Base-by-base conservation (phyloP, 306 rosid genomes). In the Coriaria nepalensis region DNA sequence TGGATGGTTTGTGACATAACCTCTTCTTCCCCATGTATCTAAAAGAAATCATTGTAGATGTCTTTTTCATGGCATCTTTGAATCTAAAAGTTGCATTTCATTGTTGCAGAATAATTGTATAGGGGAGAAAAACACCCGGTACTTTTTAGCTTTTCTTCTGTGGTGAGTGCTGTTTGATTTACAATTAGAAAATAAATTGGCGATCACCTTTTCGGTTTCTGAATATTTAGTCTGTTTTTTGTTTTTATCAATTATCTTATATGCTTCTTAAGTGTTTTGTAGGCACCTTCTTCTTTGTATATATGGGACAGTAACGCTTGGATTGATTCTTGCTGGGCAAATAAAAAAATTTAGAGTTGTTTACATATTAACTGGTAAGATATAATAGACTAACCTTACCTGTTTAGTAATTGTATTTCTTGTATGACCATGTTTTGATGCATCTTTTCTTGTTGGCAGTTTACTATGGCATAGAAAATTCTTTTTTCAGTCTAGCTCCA, bases 261-360 rank as follows among this genome's bases (percentile, higher is more conserved):
- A 40, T 54, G 55, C 52, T 57, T 65, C 53, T 65, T 71, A 52
- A 42, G 41, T 59, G 66, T 69, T 66, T 35, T 37, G 0, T 70
- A 90, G 98, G 98, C 98, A 90, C 76, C 79, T 86, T 56, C 68
- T 90, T 55, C 66, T 85, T 40, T 85, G 98, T 70, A 32, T 79
- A 61, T 90, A 90, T 71, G 95, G 95, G 63, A 51, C 87, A 45
- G 70, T 71, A 56, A 76, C 79, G 58, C 51, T 85, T 49, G 78
- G 71, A 52, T 63, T 90, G 53, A 45, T 90, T 67, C 77, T 90
- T 59, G 92, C 85, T 53, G 98, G 98, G 41, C 78, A 77, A 59
- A 32, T 79, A 38, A 82, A 71, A 67, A 85, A 85, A 69, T 61
- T 68, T 50, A 78, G 41, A 71, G 82, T 85, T 56, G 55, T 69